These are phyloP conservation scores for Candida koratica DNA, from an alignment of 805 yeast genomes.

Conservation along the genomic window DNA sequence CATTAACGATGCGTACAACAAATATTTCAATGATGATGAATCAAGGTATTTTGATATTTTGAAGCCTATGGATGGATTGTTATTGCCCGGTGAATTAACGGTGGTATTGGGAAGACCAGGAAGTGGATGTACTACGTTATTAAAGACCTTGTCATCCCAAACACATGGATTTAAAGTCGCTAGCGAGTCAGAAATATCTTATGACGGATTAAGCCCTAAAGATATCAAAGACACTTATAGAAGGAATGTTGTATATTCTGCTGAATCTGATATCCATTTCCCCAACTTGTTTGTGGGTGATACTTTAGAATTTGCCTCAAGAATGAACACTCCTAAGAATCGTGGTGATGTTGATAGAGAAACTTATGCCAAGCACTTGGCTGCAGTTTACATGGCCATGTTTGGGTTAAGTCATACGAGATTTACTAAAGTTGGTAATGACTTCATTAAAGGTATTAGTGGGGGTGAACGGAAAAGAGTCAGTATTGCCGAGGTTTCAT, in stretches of 20 bases:
- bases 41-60: conserved; percentile 20
- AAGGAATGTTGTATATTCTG: conserved; percentile 40
- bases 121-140: conserved; percentile 37
- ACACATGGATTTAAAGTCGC: conserved; percentile 35
- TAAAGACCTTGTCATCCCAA: conserved; percentile 33
- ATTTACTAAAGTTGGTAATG: conserved; percentile 59
- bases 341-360: conserved; percentile 31
- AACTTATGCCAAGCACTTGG: conserved; percentile 36
- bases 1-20: conserved; percentile 2
- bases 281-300: conserved; percentile 53
- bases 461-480: conserved; percentile 88
- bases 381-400: conserved; percentile 40
- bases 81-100: conserved; percentile 35
- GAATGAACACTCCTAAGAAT: conserved; percentile 42
- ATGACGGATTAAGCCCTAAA: conserved; percentile 29
- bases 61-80: conserved; percentile 22
- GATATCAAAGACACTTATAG: conserved; percentile 27
- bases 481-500: conserved; percentile 72
- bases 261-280: conserved; percentile 54
- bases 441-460: conserved; percentile 65
- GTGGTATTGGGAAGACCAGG: conserved; percentile 41
- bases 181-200: conserved; percentile 27
- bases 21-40: conserved; percentile 3
- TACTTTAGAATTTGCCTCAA: conserved; percentile 51
- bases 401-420: conserved; percentile 51